phyloP scores from a whole-genome alignment of 2,329 filamentous ascomycete species.

The Phaeosphaeria sp. region DNA sequence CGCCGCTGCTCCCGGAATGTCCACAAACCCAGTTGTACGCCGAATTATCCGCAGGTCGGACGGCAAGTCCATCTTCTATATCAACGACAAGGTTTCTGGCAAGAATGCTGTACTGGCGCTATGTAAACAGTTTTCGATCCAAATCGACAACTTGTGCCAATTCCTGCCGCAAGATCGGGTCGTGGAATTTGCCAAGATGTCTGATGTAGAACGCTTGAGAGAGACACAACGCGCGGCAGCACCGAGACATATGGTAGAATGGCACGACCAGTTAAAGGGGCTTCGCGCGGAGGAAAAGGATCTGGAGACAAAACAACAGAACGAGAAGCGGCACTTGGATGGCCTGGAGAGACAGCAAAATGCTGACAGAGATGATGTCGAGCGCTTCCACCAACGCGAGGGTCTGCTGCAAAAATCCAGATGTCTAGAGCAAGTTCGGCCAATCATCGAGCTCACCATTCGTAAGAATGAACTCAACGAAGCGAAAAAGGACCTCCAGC shows the following conservation, averaged over 20 bases:
- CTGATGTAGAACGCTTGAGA: constrained; percentile 78
- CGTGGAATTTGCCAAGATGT: constrained; percentile 87
- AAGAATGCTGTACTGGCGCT: constrained; percentile 72
- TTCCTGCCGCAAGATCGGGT: constrained; percentile 97
- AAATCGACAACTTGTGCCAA: constrained; percentile 97
- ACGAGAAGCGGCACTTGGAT: constrained; percentile 67
- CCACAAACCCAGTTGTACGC: constrained; percentile 73
- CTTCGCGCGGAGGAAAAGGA: constrained; percentile 74
- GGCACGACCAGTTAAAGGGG: constrained; percentile 76
- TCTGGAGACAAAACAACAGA: constrained; percentile 63
- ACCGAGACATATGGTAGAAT: constrained; percentile 76
- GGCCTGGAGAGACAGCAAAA: constrained; percentile 76
- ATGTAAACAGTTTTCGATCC: constrained; percentile 78
- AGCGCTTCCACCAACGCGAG: constrained; percentile 78
- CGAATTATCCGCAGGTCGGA: constrained; percentile 82
- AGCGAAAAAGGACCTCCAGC: constrained; percentile 63
- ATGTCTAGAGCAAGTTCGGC: constrained; percentile 69
- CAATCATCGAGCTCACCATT: constrained; percentile 69
- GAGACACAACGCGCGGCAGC: constrained; percentile 91
- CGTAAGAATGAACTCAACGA: constrained; percentile 57
- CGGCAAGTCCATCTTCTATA: constrained; percentile 78
- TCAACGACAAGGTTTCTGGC: constrained; percentile 70
- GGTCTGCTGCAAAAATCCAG: constrained; percentile 68
- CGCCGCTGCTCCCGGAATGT: constrained; percentile 63
- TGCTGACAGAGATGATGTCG: constrained; percentile 79